phyloP scores from a whole-genome alignment of 2,329 filamentous ascomycete genomes.

The Talaromyces albobiverticillius region DNA sequence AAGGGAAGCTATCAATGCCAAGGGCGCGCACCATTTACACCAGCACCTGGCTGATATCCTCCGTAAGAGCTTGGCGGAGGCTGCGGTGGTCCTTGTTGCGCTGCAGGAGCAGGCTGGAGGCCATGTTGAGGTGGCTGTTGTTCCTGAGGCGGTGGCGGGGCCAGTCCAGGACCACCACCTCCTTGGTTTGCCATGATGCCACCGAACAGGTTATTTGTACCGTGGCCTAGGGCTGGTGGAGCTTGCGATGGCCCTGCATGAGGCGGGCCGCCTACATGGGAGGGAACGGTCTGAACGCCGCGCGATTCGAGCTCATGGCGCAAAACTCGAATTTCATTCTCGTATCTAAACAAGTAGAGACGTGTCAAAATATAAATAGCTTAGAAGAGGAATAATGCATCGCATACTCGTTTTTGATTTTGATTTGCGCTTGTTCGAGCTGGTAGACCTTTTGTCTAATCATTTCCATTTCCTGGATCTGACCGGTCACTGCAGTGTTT shows the following conservation, averaged over 20 bases:
- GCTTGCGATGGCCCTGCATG: conserved; percentile 80
- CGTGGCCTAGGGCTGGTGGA: conserved; percentile 81
- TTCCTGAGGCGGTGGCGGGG: conserved; percentile 68
- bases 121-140: conserved; percentile 59
- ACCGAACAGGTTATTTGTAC: conserved; percentile 85
- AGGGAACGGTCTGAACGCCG: conserved; percentile 61
- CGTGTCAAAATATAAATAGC: not conserved
- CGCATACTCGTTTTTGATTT: conserved; percentile 85
- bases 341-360: conserved; percentile 62
- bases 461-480: conserved; percentile 93
- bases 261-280: conserved; percentile 69
- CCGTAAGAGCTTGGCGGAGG: conserved; percentile 69
- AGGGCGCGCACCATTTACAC: conserved; percentile 57
- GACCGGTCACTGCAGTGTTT: conserved; percentile 67
- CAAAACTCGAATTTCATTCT: conserved; percentile 82
- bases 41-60: conserved; percentile 63
- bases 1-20: conserved; percentile 17
- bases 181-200: conserved; percentile 92
- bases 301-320: conserved; percentile 81
- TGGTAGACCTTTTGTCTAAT: conserved; percentile 90
- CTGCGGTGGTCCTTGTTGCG: conserved; percentile 63
- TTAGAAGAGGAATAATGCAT: not conserved
- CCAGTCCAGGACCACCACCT: conserved; percentile 80
- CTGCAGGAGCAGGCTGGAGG: conserved; percentile 57
- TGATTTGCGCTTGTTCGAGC: conserved; percentile 84